Conservation (phyloP, 2,329 filamentous ascomycete genomes). For the Xylariaceae sp. region DNA sequence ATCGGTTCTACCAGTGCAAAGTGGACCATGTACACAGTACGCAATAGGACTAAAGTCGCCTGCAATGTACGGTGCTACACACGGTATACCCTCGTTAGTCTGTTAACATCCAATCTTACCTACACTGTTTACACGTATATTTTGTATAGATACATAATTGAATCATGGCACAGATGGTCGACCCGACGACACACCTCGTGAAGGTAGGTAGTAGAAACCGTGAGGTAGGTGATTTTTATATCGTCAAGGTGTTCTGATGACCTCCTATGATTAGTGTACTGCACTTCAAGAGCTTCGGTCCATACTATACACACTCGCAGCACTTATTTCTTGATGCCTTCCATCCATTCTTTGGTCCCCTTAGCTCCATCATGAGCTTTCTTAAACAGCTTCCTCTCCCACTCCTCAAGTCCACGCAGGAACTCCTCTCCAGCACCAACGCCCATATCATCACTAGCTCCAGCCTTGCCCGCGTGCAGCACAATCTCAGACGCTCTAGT, state of each 20-base stretch:
- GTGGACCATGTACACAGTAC: neutral
- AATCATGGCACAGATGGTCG: too few relatives aligned
- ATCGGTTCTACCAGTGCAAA: neutral
- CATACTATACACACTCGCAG: too few relatives aligned
- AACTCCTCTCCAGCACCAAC: conserved; percentile 66
- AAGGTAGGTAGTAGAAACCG: too few relatives aligned
- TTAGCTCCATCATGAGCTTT: conserved; percentile 70
- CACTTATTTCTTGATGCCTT: conserved; percentile 46
- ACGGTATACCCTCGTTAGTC: neutral
- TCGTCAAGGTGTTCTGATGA: too few relatives aligned
- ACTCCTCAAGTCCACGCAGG: conserved; percentile 81
- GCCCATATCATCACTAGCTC: conserved; percentile 56
- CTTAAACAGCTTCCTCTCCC: conserved; percentile 72
- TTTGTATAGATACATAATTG: too few relatives aligned
- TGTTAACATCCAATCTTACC: too few relatives aligned
- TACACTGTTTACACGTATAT: too few relatives aligned
- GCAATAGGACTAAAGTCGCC: neutral
- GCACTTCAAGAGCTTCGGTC: too few relatives aligned
- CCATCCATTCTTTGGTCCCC: conserved; percentile 64
- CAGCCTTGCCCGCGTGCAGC: conserved; percentile 81
- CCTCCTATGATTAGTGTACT: too few relatives aligned
- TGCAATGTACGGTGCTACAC: neutral
- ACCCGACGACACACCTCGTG: too few relatives aligned
- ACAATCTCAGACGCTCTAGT: conserved; percentile 75
- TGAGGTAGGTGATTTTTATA: too few relatives aligned